phyloP scores from a whole-genome alignment of 1,284 basidiomycete species.

The Lignosus rhinocerotis region DNA sequence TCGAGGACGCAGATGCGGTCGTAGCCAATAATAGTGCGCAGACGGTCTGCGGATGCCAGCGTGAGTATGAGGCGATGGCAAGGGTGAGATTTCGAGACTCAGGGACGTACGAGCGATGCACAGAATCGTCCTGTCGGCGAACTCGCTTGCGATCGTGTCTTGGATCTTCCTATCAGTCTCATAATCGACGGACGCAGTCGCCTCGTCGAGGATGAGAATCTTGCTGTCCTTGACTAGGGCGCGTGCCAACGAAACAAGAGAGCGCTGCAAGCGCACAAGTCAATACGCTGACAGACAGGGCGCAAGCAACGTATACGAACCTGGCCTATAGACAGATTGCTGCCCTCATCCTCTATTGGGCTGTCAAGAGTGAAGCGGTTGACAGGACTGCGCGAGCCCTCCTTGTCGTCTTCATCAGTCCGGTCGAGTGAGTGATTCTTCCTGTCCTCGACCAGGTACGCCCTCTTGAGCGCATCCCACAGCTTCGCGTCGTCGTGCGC shows the following conservation, averaged over 20 bases:
- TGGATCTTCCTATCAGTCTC: conserved; percentile 87
- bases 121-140: conserved; percentile 76
- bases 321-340: conserved; percentile 55
- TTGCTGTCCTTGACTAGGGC: conserved; percentile 79
- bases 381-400: conserved; percentile 23
- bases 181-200: conserved; percentile 77
- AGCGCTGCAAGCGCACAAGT: conserved; percentile 43
- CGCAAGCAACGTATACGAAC: not conserved
- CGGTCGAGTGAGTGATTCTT: conserved; percentile 24
- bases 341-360: conserved; percentile 82
- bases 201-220: conserved; percentile 80
- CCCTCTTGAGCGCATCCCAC: conserved; percentile 81
- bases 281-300: not conserved
- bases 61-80: not conserved
- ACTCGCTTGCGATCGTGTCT: conserved; percentile 83
- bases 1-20: conserved; percentile 79
- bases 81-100: not conserved
- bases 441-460: conserved; percentile 65
- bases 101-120: conserved; percentile 72
- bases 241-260: conserved; percentile 78
- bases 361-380: conserved; percentile 74
- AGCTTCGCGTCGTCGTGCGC: conserved; percentile 74
- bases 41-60: conserved; percentile 49
- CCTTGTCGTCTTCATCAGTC: conserved; percentile 22
- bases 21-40: conserved; percentile 76